Evolutionary conservation across 2,329 filamentous ascomycete genomes (phyloP).

Genomic region (Albophoma yamanashiensis): DNA sequence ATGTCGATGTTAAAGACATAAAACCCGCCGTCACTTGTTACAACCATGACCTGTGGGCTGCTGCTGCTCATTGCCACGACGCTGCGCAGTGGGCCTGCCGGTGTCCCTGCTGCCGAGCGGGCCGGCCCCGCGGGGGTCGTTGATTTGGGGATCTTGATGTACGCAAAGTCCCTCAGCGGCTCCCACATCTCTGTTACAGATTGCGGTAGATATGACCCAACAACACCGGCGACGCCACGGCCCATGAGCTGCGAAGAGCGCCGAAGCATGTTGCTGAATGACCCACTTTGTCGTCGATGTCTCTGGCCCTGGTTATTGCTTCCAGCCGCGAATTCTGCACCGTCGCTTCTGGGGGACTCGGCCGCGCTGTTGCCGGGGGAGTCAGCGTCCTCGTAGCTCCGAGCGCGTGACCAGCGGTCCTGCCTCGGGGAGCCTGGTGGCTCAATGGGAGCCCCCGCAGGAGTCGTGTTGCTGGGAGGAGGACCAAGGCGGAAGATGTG

Average conservation of each 20-base stretch:
- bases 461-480: slow-evolving; percentile 28
- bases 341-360: slow-evolving; percentile 42
- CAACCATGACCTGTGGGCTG: slow-evolving; percentile 94
- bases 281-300: slow-evolving; percentile 52
- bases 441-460: slow-evolving; percentile 24
- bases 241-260: slow-evolving; percentile 91
- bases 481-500: slow-evolving; percentile 80
- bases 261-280: slow-evolving; percentile 82
- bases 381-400: slow-evolving; percentile 37
- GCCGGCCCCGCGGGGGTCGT: slow-evolving; percentile 8
- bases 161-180: slow-evolving; percentile 87
- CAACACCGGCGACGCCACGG: slow-evolving; percentile 75
- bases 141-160: slow-evolving; percentile 77
- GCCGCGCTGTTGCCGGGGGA: slow-evolving; percentile 32
- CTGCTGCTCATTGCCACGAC: slow-evolving; percentile 97
- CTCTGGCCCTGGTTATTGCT: slow-evolving; percentile 14
- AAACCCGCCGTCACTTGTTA: slow-evolving; percentile 90
- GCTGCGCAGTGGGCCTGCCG: slow-evolving; percentile 54
- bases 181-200: slow-evolving; percentile 98
- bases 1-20: slow-evolving; percentile 94
- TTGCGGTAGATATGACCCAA: slow-evolving; percentile 84
- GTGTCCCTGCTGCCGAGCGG: slow-evolving; percentile 18
- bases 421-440: slow-evolving; percentile 28
- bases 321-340: slow-evolving; percentile 23
- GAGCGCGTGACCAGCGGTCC: slow-evolving; percentile 42